phyloP scores from a whole-genome alignment of 345 rosid species.

The Citrus inodora region DNA sequence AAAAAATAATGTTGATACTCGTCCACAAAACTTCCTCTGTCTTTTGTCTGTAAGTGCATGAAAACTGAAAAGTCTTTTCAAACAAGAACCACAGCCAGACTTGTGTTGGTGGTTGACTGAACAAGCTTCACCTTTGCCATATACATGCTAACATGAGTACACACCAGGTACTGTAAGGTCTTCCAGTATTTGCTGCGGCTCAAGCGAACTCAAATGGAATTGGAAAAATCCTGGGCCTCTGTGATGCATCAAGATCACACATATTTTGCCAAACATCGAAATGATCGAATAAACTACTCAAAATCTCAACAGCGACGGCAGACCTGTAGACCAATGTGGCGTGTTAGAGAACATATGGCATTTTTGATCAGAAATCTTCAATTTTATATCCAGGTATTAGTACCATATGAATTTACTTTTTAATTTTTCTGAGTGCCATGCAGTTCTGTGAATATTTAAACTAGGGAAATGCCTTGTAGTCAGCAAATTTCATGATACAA shows the following conservation, averaged over 20 bases:
- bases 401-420: background rate
- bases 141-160: constrained; percentile 14
- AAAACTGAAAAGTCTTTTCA: constrained; percentile 7
- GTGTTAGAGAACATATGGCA: constrained; percentile 95
- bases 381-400: constrained; percentile 85
- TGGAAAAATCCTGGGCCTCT: constrained; percentile 99
- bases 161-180: constrained; percentile 70
- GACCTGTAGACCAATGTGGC: constrained; percentile 89
- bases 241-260: constrained; percentile 95
- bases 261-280: constrained; percentile 68
- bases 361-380: constrained; percentile 95
- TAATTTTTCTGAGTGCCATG: background rate
- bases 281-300: constrained; percentile 48
- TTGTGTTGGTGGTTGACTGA: constrained; percentile 6
- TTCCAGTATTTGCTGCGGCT: constrained; percentile 90
- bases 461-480: background rate
- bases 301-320: constrained; percentile 70
- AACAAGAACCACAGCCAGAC: background rate
- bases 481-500: background rate
- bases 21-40: background rate
- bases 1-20: background rate
- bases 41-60: background rate
- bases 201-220: constrained; percentile 91
- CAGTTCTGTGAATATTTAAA: background rate
- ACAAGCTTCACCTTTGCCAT: background rate